phyloP scores from a whole-genome alignment of 140 eudicot species.

The Oenanthe javanica region DNA sequence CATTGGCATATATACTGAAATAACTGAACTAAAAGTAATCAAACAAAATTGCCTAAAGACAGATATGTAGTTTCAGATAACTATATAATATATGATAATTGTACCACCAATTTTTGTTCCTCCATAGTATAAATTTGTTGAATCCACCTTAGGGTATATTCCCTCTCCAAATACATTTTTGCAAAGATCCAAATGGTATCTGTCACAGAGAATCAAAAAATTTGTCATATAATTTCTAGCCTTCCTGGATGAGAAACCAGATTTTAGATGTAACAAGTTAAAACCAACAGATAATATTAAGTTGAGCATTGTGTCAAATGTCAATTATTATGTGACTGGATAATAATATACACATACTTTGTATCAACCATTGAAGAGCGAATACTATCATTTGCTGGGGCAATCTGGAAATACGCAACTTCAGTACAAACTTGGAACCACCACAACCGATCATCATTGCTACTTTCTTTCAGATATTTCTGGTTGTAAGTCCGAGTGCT shows the following conservation, averaged over 20 bases:
- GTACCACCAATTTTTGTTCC: conserved; percentile 91
- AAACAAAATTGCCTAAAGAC: neutral
- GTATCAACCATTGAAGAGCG: conserved; percentile 69
- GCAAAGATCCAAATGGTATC: conserved; percentile 97
- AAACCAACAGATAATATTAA: neutral
- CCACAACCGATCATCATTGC: conserved; percentile 64
- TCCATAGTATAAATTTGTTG: conserved; percentile 84
- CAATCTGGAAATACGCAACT: conserved; percentile 95
- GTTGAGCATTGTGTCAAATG: neutral
- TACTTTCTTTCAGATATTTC: conserved; percentile 55
- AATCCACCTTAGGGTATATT: conserved; percentile 71
- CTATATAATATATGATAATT: neutral
- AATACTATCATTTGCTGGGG: conserved; percentile 82
- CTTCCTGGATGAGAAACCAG: neutral
- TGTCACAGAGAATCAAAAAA: conserved; percentile 26
- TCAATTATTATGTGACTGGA: neutral
- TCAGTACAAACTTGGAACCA: conserved; percentile 99
- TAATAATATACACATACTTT: conserved; percentile 30
- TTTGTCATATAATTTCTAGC: neutral
- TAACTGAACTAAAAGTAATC: conserved; percentile 2
- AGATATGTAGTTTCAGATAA: conserved; percentile 1
- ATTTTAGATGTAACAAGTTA: neutral
- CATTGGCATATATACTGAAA: neutral
- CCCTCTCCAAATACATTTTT: conserved; percentile 87
- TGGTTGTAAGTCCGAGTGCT: conserved; percentile 55